phyloP scores from a whole-genome alignment of 176 grass and related monocot genomes.

The Musa acuminata region DNA sequence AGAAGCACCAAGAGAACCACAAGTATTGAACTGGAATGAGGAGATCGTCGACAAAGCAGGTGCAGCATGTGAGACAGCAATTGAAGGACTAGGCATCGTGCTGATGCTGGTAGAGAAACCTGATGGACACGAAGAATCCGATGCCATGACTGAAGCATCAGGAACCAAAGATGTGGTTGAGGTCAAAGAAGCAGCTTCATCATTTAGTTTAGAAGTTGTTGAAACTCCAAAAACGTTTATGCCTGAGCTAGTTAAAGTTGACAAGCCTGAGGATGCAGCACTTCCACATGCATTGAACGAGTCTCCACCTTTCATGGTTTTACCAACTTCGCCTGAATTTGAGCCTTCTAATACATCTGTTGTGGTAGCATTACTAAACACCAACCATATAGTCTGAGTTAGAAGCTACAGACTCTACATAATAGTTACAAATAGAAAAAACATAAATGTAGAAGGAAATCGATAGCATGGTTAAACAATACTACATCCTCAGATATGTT shows the following conservation, averaged over 20 bases:
- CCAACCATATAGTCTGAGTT: neutral
- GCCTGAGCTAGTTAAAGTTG: too few species aligned
- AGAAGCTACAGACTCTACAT: neutral
- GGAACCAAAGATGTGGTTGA: neutral
- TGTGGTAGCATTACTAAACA: constrained; percentile 2
- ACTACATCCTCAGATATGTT: neutral
- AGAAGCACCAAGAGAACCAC: neutral
- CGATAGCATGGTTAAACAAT: neutral
- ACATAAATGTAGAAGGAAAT: too few species aligned
- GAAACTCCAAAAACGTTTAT: constrained; percentile 3
- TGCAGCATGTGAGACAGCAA: neutral
- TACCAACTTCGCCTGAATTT: constrained; percentile 3
- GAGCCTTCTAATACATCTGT: neutral
- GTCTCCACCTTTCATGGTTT: neutral
- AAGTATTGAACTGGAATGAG: constrained; percentile 6
- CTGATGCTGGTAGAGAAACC: constrained; percentile 3
- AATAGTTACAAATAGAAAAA: too few species aligned
- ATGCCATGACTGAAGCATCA: neutral
- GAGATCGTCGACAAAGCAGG: neutral
- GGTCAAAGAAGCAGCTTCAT: neutral
- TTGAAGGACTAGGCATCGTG: neutral
- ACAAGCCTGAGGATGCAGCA: neutral
- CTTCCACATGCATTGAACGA: constrained; percentile 10
- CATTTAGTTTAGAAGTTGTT: neutral
- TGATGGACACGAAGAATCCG: neutral